These are phyloP conservation scores for Diplodia corticola DNA, from an alignment of 2,329 filamentous ascomycete genomes.

Conservation along the genomic window DNA sequence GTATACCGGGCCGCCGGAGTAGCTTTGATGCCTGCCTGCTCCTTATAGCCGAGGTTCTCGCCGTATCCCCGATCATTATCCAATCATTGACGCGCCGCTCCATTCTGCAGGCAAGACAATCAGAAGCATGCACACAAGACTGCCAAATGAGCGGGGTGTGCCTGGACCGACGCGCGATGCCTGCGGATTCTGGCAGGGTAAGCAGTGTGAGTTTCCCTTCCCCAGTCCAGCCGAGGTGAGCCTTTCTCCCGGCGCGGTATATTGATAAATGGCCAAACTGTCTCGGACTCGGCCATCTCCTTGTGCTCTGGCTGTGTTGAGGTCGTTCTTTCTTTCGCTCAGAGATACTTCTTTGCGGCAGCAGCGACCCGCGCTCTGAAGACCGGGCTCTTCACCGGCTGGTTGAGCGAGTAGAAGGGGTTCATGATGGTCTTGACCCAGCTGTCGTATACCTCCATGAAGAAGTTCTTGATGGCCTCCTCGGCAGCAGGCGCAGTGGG, in stretches of 20 bases:
- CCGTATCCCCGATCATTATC: background rate
- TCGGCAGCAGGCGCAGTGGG: slow-evolving; percentile 88
- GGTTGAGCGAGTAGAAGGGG: slow-evolving; percentile 86
- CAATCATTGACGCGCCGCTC: background rate
- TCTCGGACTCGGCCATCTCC: background rate
- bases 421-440: slow-evolving; percentile 98
- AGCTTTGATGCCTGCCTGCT: background rate
- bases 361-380: slow-evolving; percentile 81
- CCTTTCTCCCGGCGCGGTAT: background rate
- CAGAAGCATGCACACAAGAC: background rate
- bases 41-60: background rate
- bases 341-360: slow-evolving; percentile 91
- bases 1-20: background rate
- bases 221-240: background rate
- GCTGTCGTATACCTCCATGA: slow-evolving; percentile 91
- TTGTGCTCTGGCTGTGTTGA: background rate
- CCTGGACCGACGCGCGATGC: background rate
- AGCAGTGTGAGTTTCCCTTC: background rate
- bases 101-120: background rate
- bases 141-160: background rate
- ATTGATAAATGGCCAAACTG: background rate
- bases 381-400: slow-evolving; percentile 80
- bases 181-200: background rate
- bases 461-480: slow-evolving; percentile 93
- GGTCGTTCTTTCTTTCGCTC: slow-evolving; percentile 35